Percentiles rank a stretch among this genome's conserved stretches.
Evolutionary conservation across 2,329 filamentous ascomycete species (phyloP).

Genomic region (Pseudocercospora macadamiae): DNA sequence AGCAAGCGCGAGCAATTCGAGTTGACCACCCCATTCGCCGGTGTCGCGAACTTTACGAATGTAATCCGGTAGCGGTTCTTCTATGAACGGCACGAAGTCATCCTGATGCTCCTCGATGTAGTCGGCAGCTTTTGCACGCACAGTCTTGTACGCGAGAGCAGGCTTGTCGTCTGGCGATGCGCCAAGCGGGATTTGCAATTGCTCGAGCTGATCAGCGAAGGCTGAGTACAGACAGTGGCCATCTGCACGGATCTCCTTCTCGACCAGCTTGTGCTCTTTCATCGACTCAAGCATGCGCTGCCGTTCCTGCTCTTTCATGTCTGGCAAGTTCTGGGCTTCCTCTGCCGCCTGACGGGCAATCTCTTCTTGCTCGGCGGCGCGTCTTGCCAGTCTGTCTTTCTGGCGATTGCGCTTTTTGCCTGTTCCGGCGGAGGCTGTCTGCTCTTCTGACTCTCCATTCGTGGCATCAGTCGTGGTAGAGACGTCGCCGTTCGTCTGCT

Average conservation of each 20-base stretch:
- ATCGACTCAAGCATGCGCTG: slow-evolving; percentile 71
- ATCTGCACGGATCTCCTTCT: slow-evolving; percentile 83
- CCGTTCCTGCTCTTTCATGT: slow-evolving; percentile 72
- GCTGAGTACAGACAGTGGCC: slow-evolving; percentile 95
- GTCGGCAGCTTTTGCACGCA: slow-evolving; percentile 71
- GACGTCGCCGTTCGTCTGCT: slow-evolving; percentile 10
- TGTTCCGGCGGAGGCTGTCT: slow-evolving; percentile 28
- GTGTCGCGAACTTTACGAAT: slow-evolving; percentile 78
- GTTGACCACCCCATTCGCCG: slow-evolving; percentile 93
- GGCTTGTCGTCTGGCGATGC: slow-evolving; percentile 20
- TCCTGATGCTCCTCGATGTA: slow-evolving; percentile 76
- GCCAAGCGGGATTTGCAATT: slow-evolving; percentile 47
- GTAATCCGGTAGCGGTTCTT: slow-evolving; percentile 76
- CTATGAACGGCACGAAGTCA: slow-evolving; percentile 85
- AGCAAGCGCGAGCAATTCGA: slow-evolving; percentile 85
- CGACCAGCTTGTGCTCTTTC: slow-evolving; percentile 63
- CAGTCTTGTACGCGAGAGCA: slow-evolving; percentile 60
- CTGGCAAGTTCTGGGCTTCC: slow-evolving; percentile 75
- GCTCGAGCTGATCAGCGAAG: slow-evolving; percentile 78
- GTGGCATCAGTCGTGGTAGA: background rate
- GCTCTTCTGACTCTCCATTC: slow-evolving; percentile 11
- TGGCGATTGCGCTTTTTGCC: slow-evolving; percentile 82
- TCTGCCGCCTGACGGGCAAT: slow-evolving; percentile 67
- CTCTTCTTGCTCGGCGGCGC: slow-evolving; percentile 81
- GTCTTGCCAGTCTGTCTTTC: slow-evolving; percentile 86